Evolutionary conservation across 495 filamentous ascomycete species (phyloP), one percentile per base, ranked within the genome.

Genomic region (Penicillium nucicola): DNA sequence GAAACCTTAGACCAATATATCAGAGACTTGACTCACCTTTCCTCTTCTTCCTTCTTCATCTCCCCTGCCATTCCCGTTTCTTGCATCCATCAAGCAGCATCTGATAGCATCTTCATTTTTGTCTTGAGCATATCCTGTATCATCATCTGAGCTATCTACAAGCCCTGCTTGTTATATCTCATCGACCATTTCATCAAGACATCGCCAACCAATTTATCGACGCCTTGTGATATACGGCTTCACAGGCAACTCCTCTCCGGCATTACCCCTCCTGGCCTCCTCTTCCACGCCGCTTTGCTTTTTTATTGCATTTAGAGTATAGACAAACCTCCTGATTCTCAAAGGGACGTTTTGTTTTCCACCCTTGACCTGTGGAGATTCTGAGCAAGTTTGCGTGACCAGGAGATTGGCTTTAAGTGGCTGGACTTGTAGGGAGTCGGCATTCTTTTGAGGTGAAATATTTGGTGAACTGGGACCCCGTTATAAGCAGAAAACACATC

Each of bases 381-480:
- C 12, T 18, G 37, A 3, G 7, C 36, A 51, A 44, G 48, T 18
- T 41, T 38, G 49, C 42, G 12, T 14, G 42, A 37, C 18, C 22
- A 17, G 23, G 28, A 45, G 49, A 34, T 45, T 15, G n/a, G 5
- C 41, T 45, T 33, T 23, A 32, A 45, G 41, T 51, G 41, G 34
- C 41, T 35, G 49, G 40, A 39, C 49, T 52, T 52, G 49, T 39
- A 52, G 49, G 42, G 49, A 15, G 33, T 23, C 49, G 19, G 15
- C 14, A 36, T 25, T 45, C 48, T 51, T 36, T 30, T 36, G 40
- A 35, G 25, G 25, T 28, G 22, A 37, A 25, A 14, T 19, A 42
- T 25, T 31, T 15, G 37, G 37, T 19, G 45, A n/a, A 31, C 22
- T 42, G 25, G 25, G 25, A 28, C 25, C 25, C 25, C 14, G 30